phyloP scores from a whole-genome alignment of 805 yeast species.

The Brettanomyces bruxellensis region DNA sequence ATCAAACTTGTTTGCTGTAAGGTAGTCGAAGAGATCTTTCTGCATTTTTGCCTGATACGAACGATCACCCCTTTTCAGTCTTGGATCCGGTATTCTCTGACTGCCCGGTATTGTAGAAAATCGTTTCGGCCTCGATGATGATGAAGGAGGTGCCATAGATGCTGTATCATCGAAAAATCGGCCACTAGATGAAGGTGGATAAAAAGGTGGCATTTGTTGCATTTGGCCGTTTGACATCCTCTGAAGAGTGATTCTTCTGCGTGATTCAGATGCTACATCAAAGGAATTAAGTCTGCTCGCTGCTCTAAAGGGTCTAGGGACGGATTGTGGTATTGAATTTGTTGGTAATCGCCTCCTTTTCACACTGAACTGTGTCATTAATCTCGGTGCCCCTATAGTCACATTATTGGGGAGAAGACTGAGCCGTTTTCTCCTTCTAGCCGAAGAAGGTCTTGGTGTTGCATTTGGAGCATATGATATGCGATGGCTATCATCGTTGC shows the following conservation, averaged over 20 bases:
- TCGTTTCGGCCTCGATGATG: slow-evolving; percentile 4
- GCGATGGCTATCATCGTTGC: too few relatives aligned
- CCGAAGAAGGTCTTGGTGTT: slow-evolving; percentile 1
- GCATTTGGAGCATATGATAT: background rate
- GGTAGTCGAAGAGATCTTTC: slow-evolving; percentile 58
- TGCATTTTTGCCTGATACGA: slow-evolving; percentile 57
- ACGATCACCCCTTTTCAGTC: slow-evolving; percentile 65
- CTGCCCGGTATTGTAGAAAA: background rate
- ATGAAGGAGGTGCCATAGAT: slow-evolving; percentile 1
- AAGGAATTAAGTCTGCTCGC: background rate
- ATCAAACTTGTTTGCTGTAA: slow-evolving; percentile 59
- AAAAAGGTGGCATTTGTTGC: background rate
- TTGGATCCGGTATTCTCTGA: slow-evolving; percentile 40
- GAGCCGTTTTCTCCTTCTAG: slow-evolving; percentile 17
- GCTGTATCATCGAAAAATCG: slow-evolving; percentile 13
- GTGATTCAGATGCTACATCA: background rate
- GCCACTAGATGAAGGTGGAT: slow-evolving; percentile 9
- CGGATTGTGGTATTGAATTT: slow-evolving; percentile 1
- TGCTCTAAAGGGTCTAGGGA: background rate
- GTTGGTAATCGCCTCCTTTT: slow-evolving; percentile 8
- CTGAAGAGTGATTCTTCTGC: background rate
- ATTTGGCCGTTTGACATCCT: background rate
- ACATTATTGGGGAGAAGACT: slow-evolving; percentile 22
- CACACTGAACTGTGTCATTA: slow-evolving; percentile 11
- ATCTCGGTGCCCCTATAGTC: slow-evolving; percentile 23